Base-by-base conservation (phyloP, 2,329 filamentous ascomycete species). In the Aspergillus nomiae region DNA sequence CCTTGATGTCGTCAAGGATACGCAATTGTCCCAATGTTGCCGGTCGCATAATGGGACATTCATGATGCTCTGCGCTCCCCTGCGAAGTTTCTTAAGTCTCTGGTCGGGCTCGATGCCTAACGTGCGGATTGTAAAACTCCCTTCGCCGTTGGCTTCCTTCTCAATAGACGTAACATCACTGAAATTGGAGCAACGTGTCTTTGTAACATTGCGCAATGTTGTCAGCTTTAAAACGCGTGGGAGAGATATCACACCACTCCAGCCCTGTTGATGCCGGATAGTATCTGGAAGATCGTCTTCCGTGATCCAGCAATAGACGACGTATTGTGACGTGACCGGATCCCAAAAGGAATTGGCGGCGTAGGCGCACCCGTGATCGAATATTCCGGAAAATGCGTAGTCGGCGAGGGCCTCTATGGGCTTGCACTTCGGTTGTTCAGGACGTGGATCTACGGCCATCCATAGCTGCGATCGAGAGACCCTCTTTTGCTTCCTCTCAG, bases 261-360 rank as follows among this genome's bases (percentile, higher is more conserved):
- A 85, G 12, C 80, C 81, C 66, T 85, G 82, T 0, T 72, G 68
- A 61, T 81, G 75, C 4, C 82, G 78, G 16, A 79, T 65, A 3
- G 72, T 65, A 60, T 83, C 74, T 0, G 81, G 77, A 4, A 85
- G 65, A 58, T 84, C 81, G 14, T 86, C 83, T 65, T 86, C 83
- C 1, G 77, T 80, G 41, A 86, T 74, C 83, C 84, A 85, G 4
- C 82, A 82, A 70, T 78, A 84, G 1, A 82, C 74, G 5, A 85
- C 74, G 12, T 78, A 75, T 46, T 74, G 74, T 0, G 74, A 69
- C 0, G 80, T 78, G 4, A 76, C 67, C 0, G 82, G 80, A 53
- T 85, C 81, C 64, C 74, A 77, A 65, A 84, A 85, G 0, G 81
- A 80, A 60, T 82, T 84, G 4, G 81, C 80, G 0, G 83, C 84